Evolutionary conservation across 2,329 filamentous ascomycete genomes (phyloP), one percentile per base, ranked within the genome.

Genomic region (Fusarium multiceps): DNA sequence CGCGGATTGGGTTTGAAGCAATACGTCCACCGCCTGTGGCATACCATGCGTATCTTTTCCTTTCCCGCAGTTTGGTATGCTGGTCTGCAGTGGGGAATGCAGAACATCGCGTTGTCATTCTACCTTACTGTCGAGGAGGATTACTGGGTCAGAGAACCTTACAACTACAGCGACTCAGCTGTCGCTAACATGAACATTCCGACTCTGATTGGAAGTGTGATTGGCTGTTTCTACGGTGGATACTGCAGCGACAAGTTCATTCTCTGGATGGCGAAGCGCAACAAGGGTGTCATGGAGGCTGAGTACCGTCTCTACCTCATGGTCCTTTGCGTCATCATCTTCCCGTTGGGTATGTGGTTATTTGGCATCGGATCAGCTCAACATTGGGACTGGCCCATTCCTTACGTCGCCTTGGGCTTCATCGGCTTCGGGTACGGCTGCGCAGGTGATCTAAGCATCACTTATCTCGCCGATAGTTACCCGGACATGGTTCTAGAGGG

Each of bases 371-470:
- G 84, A 0, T 84, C 83, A 4, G 82, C 78, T 12, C 78, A 84
- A 40, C 84, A 82, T 2, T 87, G 84, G 85, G 67, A 75, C 37
- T 88, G 86, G 86, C 84, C 82, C 2, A 78, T 79, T 11, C 84
- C 86, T 0, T 88, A 88, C 56, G 78, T 88, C 16, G 87, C 85
- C 3, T 77, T 88, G 1, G 87, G 84, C 6, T 83, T 88, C 68
- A 88, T 88, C 28, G 87, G 87, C 7, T 88, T 89, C 57, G 87
- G 87, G 4, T 88, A 86, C 76, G 87, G 87, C 10, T 88, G 86
- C 53, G 85, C 85, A 4, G 87, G 87, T 8, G 87, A 88, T 75
- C 74, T 89, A 60, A 81, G 82, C 56, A 82, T 86, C 80, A 84
- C 86, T 0, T 88, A 88, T 63, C 77, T 87, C 7, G 85, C 85